A percentile compares a stretch with the other conserved stretches of the same genome.
These are phyloP conservation scores for Blastocystis sp. DNA, from an alignment of 352 stramenopile species.

Conservation along the genomic window DNA sequence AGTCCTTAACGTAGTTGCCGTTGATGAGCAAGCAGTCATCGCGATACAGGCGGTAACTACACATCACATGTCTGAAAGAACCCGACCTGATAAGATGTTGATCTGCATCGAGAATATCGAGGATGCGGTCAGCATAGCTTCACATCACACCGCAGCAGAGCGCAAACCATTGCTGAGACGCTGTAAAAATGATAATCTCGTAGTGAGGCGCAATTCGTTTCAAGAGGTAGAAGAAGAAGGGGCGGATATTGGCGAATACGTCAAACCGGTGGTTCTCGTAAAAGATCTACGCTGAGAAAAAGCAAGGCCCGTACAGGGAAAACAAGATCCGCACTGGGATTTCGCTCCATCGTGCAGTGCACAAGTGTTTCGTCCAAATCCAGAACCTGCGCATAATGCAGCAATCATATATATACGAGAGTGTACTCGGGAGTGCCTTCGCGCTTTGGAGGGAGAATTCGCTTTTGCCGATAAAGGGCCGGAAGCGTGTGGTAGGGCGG, in stretches of 20 bases:
- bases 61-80: neutral
- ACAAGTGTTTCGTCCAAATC: conserved; percentile 66
- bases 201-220: conserved; percentile 25
- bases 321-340: conserved; percentile 1
- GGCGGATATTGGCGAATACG: conserved; percentile 47
- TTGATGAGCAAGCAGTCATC: conserved; percentile 43
- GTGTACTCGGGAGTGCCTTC: conserved; percentile 30
- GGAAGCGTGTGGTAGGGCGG: conserved; percentile 35
- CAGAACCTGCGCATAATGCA: neutral
- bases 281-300: conserved; percentile 2
- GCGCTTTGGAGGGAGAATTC: conserved; percentile 33
- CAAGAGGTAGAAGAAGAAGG: conserved; percentile 64
- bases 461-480: neutral
- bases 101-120: conserved; percentile 59
- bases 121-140: conserved; percentile 50
- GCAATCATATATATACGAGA: neutral
- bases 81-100: conserved; percentile 4
- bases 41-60: conserved; percentile 52
- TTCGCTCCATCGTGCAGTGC: conserved; percentile 57
- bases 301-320: conserved; percentile 9
- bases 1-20: conserved; percentile 66
- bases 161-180: conserved; percentile 21
- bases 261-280: neutral
- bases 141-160: neutral
- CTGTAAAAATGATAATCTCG: conserved; percentile 63